Conservation (phyloP, 805 yeast species). For the Cyberlindnera nakhonratchasimensis region DNA sequence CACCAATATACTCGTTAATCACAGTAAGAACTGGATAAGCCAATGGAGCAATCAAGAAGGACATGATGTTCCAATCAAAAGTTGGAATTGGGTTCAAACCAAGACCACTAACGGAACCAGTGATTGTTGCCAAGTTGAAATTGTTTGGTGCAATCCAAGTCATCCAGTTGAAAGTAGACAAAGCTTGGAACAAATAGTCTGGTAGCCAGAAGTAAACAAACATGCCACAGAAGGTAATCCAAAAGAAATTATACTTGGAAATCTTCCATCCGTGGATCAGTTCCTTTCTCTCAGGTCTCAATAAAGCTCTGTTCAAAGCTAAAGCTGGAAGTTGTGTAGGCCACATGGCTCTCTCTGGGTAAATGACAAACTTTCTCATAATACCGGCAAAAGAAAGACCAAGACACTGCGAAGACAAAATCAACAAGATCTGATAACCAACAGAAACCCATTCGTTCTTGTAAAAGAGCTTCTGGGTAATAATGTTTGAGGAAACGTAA, state of each 20-base stretch:
- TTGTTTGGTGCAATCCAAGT: constrained; percentile 55
- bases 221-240: constrained; percentile 31
- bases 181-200: constrained; percentile 38
- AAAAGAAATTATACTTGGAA: constrained; percentile 34
- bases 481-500: constrained; percentile 38
- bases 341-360: constrained; percentile 52
- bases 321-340: constrained; percentile 47
- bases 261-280: constrained; percentile 33
- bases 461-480: constrained; percentile 32
- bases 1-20: constrained; percentile 34
- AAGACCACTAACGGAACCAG: constrained; percentile 45
- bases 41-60: constrained; percentile 32
- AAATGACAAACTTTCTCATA: constrained; percentile 53
- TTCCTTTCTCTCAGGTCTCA: constrained; percentile 34
- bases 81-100: constrained; percentile 54
- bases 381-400: constrained; percentile 69
- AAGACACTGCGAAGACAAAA: constrained; percentile 54
- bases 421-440: constrained; percentile 51
- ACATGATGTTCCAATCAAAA: constrained; percentile 48
- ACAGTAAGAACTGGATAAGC: constrained; percentile 42
- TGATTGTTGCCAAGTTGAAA: constrained; percentile 44
- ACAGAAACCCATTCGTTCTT: constrained; percentile 32
- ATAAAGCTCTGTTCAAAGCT: constrained; percentile 46
- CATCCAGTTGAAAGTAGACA: constrained; percentile 50
- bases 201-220: constrained; percentile 47